Evolutionary conservation across 2,329 filamentous ascomycete genomes (phyloP).

Genomic region (Colletotrichum coccodes): DNA sequence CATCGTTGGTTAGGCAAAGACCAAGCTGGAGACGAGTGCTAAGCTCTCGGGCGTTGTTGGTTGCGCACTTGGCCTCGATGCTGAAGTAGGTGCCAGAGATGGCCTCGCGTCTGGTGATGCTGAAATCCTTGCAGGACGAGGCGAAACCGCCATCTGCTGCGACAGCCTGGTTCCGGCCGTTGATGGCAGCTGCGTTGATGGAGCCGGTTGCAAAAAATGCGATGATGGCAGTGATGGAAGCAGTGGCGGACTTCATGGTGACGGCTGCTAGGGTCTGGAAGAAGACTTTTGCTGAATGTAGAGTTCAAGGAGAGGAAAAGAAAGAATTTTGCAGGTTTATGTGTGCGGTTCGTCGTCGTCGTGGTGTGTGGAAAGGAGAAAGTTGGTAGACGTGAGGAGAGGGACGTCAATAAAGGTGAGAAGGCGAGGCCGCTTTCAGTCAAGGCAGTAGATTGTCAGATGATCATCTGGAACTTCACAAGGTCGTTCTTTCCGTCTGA

Average conservation of each 20-base stretch:
- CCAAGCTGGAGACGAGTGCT: conserved; percentile 27
- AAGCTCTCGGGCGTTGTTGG: conserved; percentile 5
- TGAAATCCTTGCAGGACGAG: conserved; percentile 4
- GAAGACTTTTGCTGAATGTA: not conserved
- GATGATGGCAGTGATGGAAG: not conserved
- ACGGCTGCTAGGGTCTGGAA: not conserved
- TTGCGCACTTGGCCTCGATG: conserved; percentile 15
- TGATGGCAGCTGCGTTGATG: not conserved
- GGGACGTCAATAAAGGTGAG: too few species aligned
- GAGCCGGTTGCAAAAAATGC: not conserved
- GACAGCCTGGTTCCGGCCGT: not conserved
- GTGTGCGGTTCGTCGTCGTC: rapidly evolving
- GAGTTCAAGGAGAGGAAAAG: not conserved
- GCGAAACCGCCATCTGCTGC: conserved; percentile 11
- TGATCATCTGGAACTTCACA: too few species aligned
- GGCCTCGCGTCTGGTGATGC: conserved; percentile 6
- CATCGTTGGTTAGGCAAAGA: conserved; percentile 27
- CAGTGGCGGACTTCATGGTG: conserved; percentile 19
- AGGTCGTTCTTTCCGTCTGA: too few species aligned
- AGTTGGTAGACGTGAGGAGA: too few species aligned
- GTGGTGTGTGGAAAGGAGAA: too few species aligned
- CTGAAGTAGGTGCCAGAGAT: conserved; percentile 17
- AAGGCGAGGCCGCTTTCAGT: too few species aligned
- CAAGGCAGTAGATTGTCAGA: too few species aligned
- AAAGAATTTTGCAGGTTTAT: not conserved